These are phyloP conservation scores for Cladophialophora exuberans DNA, from an alignment of 2,329 filamentous ascomycete species.

Conservation along the genomic window DNA sequence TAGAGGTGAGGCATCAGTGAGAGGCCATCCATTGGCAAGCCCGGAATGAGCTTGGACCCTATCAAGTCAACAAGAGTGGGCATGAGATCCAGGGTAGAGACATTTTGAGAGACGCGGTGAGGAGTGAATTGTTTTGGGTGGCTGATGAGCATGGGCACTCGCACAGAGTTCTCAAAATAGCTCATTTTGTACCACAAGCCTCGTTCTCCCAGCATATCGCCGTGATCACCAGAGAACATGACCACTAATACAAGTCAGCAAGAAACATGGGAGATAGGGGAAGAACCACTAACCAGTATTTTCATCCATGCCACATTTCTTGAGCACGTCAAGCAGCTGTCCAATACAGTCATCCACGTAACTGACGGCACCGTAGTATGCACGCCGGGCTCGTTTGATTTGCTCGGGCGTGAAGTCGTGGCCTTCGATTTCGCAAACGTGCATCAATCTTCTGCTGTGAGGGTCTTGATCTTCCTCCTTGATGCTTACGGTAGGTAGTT, in stretches of 20 bases:
- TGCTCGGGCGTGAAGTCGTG: conserved; percentile 83
- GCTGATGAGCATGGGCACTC: conserved; percentile 84
- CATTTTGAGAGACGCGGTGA: conserved; percentile 77
- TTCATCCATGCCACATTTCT: conserved; percentile 77
- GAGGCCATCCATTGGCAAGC: conserved; percentile 82
- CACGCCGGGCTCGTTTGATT: conserved; percentile 80
- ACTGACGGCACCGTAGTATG: conserved; percentile 90
- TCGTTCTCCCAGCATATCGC: conserved; percentile 93
- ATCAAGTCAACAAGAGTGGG: conserved; percentile 86
- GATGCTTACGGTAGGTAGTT: conserved; percentile 70
- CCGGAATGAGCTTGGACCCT: conserved; percentile 68
- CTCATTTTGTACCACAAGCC: conserved; percentile 97
- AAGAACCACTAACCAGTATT: conserved; percentile 59
- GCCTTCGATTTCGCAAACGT: conserved; percentile 84
- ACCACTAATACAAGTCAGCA: conserved; percentile 46
- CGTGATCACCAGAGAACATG: conserved; percentile 91
- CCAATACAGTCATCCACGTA: conserved; percentile 94
- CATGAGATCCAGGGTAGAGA: conserved; percentile 87
- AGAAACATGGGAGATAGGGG: not conserved
- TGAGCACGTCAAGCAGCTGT: conserved; percentile 74
- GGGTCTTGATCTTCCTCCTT: conserved; percentile 81
- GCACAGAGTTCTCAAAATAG: conserved; percentile 89
- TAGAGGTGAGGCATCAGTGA: conserved; percentile 80
- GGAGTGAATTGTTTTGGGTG: conserved; percentile 75
- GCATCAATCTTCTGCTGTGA: conserved; percentile 83